These are phyloP conservation scores for Hypoxylon sp. DNA, from an alignment of 2,329 filamentous ascomycete species.

Conservation along the genomic window DNA sequence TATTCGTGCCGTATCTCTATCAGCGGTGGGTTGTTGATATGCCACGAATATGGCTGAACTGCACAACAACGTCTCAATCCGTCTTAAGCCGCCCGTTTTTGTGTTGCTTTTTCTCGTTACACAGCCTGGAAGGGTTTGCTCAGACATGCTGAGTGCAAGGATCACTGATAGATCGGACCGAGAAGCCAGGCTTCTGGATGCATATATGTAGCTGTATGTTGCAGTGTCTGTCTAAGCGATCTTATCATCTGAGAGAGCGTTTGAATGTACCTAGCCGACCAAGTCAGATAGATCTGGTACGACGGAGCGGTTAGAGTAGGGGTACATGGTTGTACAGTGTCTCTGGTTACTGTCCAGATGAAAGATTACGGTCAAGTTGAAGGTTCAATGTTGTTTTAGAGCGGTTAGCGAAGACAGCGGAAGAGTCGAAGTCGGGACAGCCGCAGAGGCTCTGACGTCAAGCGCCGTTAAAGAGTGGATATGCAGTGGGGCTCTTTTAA, in stretches of 20 bases:
- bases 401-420: constrained; percentile 24
- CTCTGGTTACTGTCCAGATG: constrained; percentile 17
- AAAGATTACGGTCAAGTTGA: constrained; percentile 1
- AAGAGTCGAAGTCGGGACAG: constrained; percentile 40
- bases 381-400: constrained; percentile 1
- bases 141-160: constrained; percentile 32
- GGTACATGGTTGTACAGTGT: constrained; percentile 27
- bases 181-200: constrained; percentile 42
- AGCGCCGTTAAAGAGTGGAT: constrained; percentile 34
- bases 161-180: constrained; percentile 45
- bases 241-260: constrained; percentile 28
- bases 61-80: constrained; percentile 22
- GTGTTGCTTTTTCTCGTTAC: constrained; percentile 33
- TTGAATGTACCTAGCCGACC: constrained; percentile 19
- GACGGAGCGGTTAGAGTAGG: constrained; percentile 35
- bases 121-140: constrained; percentile 28
- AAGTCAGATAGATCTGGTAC: constrained; percentile 33
- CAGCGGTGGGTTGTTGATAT: constrained; percentile 17
- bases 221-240: constrained; percentile 23
- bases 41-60: constrained; percentile 25
- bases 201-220: constrained; percentile 22
- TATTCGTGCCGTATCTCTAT: constrained; percentile 10
- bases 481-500: constrained; percentile 25
- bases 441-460: constrained; percentile 44
- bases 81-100: constrained; percentile 21